Base-by-base conservation (phyloP, 768 basidiomycete species). In the Tulasnella sp. region DNA sequence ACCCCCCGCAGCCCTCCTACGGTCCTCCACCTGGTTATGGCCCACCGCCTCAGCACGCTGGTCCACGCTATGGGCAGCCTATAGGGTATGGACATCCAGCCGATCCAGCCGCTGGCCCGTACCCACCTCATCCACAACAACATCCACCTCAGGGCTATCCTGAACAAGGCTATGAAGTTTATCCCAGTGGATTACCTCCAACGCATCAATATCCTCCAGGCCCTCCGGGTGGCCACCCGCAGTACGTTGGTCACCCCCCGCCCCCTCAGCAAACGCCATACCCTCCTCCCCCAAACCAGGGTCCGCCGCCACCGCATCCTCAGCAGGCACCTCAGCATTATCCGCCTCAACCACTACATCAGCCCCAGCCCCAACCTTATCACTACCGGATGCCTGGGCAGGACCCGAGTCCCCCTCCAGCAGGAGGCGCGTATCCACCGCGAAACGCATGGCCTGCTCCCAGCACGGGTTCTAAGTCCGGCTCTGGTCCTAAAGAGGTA, bases 281-380 rank as follows among this genome's bases (percentile, higher is more conserved):
- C 22, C 78, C 64, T 74, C 78, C 78, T 37, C 78, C 60, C 8
- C 78, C 46, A 31, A 16, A 20, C 42, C 77, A 50, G 54, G 41
- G 41, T 12, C 58, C 41, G 28, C 77, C 58, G 6, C 77, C 50
- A 40, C 77, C 77, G 1, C 77, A 50, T 40, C 77, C 64, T 8
- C 72, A 24, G 46, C 78, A 72, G 42, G 64, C 28, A 12, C 69
- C 60, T 5, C 78, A 54, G 41, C 54, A 50, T 42, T 54, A 78
- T 24, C 48, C 48, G n/a, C 77, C 46, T 34, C 77, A 78, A 42
- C 58, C 46, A 3, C 54, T 54, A 16, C 77, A 46, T 58, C 77
- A 78, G 60, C 77, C 77, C n/a, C 77, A 78, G 37, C 77, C 40
- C 8, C 58, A 78, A 41, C 40, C 73, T 24, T 74, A 74, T 20